Base-by-base conservation (phyloP, 805 yeast species). In the Kluyveromyces siamensis region DNA sequence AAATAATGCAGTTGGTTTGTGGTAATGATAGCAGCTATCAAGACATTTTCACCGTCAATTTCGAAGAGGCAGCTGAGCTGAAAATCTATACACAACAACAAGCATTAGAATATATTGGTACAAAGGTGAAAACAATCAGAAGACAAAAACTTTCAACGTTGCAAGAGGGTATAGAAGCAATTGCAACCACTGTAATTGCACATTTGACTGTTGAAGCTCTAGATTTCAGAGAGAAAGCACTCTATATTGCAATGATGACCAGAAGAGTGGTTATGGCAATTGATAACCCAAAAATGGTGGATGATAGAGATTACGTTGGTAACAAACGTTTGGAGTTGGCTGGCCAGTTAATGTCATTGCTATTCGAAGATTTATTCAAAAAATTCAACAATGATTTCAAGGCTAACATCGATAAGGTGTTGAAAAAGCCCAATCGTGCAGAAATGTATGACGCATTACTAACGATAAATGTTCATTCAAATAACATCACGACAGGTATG, bases 251-350 rank as follows among this genome's bases (percentile, higher is more conserved):
- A 1, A 81, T 88, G 69, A 93, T 93, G 99, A 86, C 99, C 1
- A 80, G 99, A 63, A 79, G 98, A 62, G 98, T 91, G 2, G 77
- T 93, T 19, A 87, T 88, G 95, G 87, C 99, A 5, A 87, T 93
- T 83, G 83, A 87, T 54, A 86, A 93, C 60, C 95, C 97, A 8
- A 81, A 82, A 56, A 83, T 88, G 83, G 96, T 93, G n/a, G 99
- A 93, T 62, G 99, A 93, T 68, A 81, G 98, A 69, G 99, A 93
- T 72, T 93, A 93, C 62, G 98, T 93, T 41, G 99, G 99, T 73
- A 91, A 91, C 70, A 93, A 93, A 68, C 85, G 99, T 70, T 74
- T 93, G 55, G 99, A 93, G 70, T 73, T 93, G 62, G 99, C 99
- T 0, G 99, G 99, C 50, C 99, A 93, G 69, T 75, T 93, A 63